Percentiles rank a stretch among this genome's conserved stretches.
These are phyloP conservation scores for Penicillium roqueforti DNA, from an alignment of 495 filamentous ascomycete species.

Conservation along the genomic window DNA sequence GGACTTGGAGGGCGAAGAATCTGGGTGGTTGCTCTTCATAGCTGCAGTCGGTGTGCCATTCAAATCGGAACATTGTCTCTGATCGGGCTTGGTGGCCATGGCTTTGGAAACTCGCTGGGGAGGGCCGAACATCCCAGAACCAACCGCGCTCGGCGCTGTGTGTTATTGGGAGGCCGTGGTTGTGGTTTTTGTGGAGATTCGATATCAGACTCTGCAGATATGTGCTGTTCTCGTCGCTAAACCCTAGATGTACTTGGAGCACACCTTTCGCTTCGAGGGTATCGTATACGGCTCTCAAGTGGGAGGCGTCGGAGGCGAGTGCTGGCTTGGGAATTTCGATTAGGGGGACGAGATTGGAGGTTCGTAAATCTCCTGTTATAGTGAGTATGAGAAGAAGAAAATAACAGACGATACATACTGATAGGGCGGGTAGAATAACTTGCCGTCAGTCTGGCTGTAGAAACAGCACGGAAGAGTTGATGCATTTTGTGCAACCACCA, in stretches of 20 bases:
- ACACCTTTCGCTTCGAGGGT: constrained; percentile 12
- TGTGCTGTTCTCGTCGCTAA: constrained; percentile 21
- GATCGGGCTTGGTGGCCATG: too few relatives aligned
- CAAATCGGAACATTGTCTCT: too few relatives aligned
- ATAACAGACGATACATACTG: background rate
- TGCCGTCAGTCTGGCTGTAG: background rate
- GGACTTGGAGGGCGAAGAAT: too few relatives aligned
- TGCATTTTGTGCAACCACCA: background rate
- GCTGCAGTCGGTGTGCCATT: too few relatives aligned
- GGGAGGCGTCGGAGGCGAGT: background rate
- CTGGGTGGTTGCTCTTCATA: too few relatives aligned
- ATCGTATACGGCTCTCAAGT: background rate
- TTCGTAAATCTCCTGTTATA: background rate
- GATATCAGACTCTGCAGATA: constrained; percentile 29
- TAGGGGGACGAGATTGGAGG: background rate
- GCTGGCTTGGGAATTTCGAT: background rate
- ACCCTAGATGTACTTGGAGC: constrained; percentile 25
- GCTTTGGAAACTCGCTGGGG: too few relatives aligned
- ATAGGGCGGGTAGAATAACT: background rate
- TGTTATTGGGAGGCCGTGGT: constrained; percentile 24
- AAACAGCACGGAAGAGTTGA: background rate
- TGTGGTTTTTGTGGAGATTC: constrained; percentile 24
- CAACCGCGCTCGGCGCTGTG: too few relatives aligned
- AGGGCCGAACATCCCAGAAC: too few relatives aligned
- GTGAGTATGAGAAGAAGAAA: background rate